Evolutionary conservation across 116 monocot species (phyloP).

Genomic region (Iris pallida): DNA sequence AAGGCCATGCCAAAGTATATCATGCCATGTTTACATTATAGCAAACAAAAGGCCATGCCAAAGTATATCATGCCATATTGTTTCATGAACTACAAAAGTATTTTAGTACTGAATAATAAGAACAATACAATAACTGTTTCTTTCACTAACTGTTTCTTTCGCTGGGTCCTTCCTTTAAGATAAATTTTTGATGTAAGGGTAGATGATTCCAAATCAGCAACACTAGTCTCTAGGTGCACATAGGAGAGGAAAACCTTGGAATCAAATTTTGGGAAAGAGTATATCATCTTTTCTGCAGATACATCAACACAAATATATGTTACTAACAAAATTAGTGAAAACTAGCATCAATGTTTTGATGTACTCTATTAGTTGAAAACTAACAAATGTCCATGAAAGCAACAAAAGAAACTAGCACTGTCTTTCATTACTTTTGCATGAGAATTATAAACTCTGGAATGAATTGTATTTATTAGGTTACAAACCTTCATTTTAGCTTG

Average conservation of each 20-base stretch:
- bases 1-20: no score
- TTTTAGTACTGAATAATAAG: no score
- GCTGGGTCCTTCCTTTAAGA: constrained; percentile 92
- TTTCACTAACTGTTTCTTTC: constrained; percentile 93
- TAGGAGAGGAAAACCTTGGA: constrained; percentile 77
- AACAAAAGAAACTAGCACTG: not conserved
- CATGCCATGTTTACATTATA: no score
- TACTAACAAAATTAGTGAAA: constrained; percentile 3
- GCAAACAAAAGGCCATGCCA: no score
- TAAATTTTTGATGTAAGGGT: constrained; percentile 73
- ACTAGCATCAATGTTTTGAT: not conserved
- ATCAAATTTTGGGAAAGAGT: constrained; percentile 84
- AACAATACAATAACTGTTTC: no score
- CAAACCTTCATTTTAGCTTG: no score
- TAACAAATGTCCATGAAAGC: not conserved
- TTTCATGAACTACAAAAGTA: no score
- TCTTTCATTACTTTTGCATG: not conserved
- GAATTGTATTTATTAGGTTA: not conserved
- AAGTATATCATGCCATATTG: no score
- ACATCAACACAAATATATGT: constrained; percentile 10
- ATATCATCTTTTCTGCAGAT: constrained; percentile 84
- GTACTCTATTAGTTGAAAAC: not conserved
- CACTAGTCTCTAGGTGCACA: constrained; percentile 83
- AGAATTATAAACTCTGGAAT: not conserved
- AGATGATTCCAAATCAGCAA: constrained; percentile 85